Conservation (phyloP, 495 filamentous ascomycete species). For the Talaromyces nanjingensis region DNA sequence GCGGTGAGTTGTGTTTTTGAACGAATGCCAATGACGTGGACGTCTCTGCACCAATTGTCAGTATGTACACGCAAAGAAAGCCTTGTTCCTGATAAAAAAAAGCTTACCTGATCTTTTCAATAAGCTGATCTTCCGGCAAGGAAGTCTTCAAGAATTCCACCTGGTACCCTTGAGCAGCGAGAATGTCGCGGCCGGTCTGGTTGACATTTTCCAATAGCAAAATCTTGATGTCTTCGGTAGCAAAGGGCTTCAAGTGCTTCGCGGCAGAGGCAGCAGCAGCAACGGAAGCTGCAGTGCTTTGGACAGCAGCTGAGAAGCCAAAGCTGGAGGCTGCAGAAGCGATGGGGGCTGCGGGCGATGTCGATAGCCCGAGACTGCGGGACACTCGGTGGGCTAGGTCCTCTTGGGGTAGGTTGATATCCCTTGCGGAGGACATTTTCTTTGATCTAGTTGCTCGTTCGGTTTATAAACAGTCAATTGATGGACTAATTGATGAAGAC, state of each 20-base stretch:
- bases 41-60: constrained; percentile 53
- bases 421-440: constrained; percentile 15
- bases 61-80: constrained; percentile 8
- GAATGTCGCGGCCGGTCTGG: constrained; percentile 74
- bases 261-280: constrained; percentile 29
- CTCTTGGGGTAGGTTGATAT: constrained; percentile 29
- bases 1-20: constrained; percentile 94
- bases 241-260: constrained; percentile 92
- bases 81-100: neutral
- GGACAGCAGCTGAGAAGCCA: constrained; percentile 25
- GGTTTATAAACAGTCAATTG: neutral
- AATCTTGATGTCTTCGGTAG: constrained; percentile 92
- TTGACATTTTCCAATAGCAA: constrained; percentile 95
- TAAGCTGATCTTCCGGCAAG: constrained; percentile 84
- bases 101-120: constrained; percentile 86
- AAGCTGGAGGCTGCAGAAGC: constrained; percentile 53
- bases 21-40: constrained; percentile 96
- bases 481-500: neutral
- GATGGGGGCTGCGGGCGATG: constrained; percentile 59
- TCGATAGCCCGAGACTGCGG: constrained; percentile 48
- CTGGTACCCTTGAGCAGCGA: constrained; percentile 85
- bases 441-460: no score
- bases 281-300: constrained; percentile 11
- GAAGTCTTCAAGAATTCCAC: constrained; percentile 88
- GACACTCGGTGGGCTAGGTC: constrained; percentile 35